phyloP scores from a whole-genome alignment of 768 basidiomycete genomes.

The Cubamyces sp. region DNA sequence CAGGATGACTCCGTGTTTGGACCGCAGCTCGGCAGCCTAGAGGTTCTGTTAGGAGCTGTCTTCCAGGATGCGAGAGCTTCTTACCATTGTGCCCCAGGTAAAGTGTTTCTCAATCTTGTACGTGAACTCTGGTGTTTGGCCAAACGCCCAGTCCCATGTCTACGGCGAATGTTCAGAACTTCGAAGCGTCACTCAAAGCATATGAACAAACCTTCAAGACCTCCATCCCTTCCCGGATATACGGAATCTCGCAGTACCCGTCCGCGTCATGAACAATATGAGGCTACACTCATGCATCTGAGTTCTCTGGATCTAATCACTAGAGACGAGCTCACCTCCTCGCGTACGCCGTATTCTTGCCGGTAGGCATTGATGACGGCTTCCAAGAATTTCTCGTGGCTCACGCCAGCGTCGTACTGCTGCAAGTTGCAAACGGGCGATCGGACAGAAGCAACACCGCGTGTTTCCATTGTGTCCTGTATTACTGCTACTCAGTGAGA shows the following conservation, averaged over 20 bases:
- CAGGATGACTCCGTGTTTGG: slow-evolving; percentile 70
- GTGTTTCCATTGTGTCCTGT: slow-evolving; percentile 80
- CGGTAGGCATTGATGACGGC: slow-evolving; percentile 74
- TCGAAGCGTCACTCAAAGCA: neutral
- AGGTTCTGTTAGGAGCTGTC: neutral
- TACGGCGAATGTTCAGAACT: slow-evolving; percentile 35
- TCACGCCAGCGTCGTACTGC: slow-evolving; percentile 51
- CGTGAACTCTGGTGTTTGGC: slow-evolving; percentile 93
- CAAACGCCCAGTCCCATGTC: slow-evolving; percentile 94
- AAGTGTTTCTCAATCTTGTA: slow-evolving; percentile 51
- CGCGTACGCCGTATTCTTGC: slow-evolving; percentile 51
- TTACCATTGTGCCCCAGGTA: slow-evolving; percentile 45
- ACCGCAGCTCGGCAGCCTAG: slow-evolving; percentile 52
- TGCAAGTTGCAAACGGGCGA: slow-evolving; percentile 89
- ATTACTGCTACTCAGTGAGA: slow-evolving; percentile 15
- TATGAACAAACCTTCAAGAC: slow-evolving; percentile 66
- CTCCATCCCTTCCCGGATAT: slow-evolving; percentile 68
- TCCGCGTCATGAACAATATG: slow-evolving; percentile 48
- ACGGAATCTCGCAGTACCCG: slow-evolving; percentile 50
- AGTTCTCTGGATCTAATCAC: neutral
- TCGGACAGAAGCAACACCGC: slow-evolving; percentile 87
- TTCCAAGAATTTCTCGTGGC: slow-evolving; percentile 70
- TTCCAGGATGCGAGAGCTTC: slow-evolving; percentile 19
- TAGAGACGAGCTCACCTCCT: slow-evolving; percentile 35
- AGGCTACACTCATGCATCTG: slow-evolving; percentile 19